Evolutionary conservation across 2,329 filamentous ascomycete species (phyloP).

Genomic region (Teratosphaeria viscida): DNA sequence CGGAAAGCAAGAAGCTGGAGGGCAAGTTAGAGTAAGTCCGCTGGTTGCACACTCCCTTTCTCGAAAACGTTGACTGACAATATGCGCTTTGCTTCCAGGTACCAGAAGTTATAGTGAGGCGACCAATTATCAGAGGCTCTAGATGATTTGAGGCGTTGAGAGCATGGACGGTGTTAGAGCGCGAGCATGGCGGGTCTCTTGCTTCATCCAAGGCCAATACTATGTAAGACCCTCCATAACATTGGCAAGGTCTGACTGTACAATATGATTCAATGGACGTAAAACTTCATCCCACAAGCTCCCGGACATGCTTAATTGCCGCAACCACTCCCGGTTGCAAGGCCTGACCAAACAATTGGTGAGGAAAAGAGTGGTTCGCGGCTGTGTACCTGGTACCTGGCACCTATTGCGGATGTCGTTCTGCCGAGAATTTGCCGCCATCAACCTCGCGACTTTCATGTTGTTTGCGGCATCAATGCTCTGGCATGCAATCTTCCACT

Average conservation of each 20-base stretch:
- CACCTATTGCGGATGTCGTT: neutral
- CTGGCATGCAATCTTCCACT: neutral
- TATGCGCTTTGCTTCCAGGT: neutral
- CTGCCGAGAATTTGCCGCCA: neutral
- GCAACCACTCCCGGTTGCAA: too few relatives aligned
- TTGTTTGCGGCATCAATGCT: neutral
- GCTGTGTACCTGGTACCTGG: too few relatives aligned
- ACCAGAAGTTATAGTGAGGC: neutral
- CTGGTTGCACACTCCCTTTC: neutral
- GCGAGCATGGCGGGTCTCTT: neutral
- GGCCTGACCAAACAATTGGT: neutral
- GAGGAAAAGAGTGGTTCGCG: too few relatives aligned
- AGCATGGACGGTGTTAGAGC: neutral
- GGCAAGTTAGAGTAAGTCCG: slow-evolving; percentile 73
- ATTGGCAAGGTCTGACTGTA: neutral
- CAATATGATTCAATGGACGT: neutral
- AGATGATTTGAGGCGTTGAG: too few relatives aligned
- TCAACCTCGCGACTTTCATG: neutral
- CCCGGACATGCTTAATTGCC: too few relatives aligned
- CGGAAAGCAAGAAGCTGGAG: slow-evolving; percentile 95
- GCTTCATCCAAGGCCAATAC: neutral
- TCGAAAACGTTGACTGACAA: neutral
- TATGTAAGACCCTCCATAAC: neutral
- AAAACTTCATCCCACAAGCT: neutral
- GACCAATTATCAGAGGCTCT: neutral